These are phyloP conservation scores for Gnomoniopsis smithogilvyi DNA, from an alignment of 2,329 filamentous ascomycete genomes.

Conservation along the genomic window DNA sequence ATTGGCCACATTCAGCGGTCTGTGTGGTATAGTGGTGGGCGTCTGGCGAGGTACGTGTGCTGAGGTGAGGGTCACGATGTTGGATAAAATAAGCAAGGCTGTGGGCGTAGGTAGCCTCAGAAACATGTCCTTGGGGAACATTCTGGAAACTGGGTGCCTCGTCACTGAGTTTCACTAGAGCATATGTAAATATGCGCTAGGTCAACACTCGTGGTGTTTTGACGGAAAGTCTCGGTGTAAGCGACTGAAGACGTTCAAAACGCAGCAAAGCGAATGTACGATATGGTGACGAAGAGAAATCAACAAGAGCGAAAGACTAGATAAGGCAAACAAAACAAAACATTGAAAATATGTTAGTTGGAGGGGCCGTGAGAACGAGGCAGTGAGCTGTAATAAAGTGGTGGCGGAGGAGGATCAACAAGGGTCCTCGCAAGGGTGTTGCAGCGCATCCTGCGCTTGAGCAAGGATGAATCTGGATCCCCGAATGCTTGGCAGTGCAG, in stretches of 20 bases:
- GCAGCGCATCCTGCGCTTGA: not conserved
- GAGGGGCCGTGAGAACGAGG: not conserved
- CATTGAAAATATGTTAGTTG: not conserved
- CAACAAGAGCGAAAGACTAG: not conserved
- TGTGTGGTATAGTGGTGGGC: constrained; percentile 25
- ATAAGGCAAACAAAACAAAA: not conserved
- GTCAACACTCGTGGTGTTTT: no score
- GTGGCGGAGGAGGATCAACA: not conserved
- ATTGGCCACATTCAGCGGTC: constrained; percentile 29
- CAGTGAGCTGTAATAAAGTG: not conserved
- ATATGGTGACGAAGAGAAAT: not conserved
- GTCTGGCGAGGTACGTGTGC: constrained; percentile 25
- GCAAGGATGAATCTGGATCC: not conserved
- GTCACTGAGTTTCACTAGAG: constrained; percentile 7
- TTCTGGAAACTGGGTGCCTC: constrained; percentile 1
- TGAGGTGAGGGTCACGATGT: constrained; percentile 22
- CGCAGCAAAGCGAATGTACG: not conserved
- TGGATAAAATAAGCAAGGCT: constrained; percentile 27
- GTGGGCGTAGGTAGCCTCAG: constrained; percentile 27
- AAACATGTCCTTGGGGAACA: constrained; percentile 23
- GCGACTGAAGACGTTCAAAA: not conserved
- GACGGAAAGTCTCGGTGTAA: not conserved
- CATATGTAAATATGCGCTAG: not conserved
- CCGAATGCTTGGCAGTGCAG: no score
- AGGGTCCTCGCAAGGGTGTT: not conserved